Percentiles rank a stretch among this genome's conserved stretches.
phyloP scores from a whole-genome alignment of 768 basidiomycete species.

The Mycena capillaripes region DNA sequence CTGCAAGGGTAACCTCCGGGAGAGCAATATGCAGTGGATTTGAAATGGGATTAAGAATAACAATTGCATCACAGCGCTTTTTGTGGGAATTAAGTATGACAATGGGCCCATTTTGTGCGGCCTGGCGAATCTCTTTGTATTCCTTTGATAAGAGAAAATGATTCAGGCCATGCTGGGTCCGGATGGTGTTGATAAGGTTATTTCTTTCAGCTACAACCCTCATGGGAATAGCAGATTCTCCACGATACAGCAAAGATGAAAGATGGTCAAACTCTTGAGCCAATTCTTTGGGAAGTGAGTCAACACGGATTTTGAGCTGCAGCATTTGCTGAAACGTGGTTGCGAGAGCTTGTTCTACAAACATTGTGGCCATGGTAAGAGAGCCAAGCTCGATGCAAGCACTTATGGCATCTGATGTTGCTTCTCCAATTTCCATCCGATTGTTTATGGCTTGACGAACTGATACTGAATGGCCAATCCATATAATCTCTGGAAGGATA shows the following conservation, averaged over 20 bases:
- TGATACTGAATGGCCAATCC: not conserved
- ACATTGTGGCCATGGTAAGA: not conserved
- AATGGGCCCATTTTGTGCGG: too few relatives aligned
- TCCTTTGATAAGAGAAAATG: too few relatives aligned
- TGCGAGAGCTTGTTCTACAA: not conserved
- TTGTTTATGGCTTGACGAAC: not conserved
- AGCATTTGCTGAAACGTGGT: constrained; percentile 1
- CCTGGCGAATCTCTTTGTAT: too few relatives aligned
- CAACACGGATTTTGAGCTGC: not conserved
- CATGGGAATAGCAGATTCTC: not conserved
- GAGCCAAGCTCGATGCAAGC: not conserved
- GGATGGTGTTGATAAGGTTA: too few relatives aligned
- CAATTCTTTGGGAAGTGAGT: not conserved
- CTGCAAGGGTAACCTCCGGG: not conserved
- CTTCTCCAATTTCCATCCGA: not conserved
- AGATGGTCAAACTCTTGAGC: not conserved
- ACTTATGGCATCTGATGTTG: not conserved
- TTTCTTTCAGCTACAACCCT: too few relatives aligned
- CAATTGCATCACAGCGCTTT: too few relatives aligned
- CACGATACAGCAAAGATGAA: not conserved
- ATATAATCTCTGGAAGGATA: not conserved
- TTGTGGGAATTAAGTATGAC: too few relatives aligned
- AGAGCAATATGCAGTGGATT: too few relatives aligned
- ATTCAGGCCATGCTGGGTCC: too few relatives aligned
- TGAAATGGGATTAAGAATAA: too few relatives aligned